These are phyloP conservation scores for Favolaschia claudopus DNA, from an alignment of 768 basidiomycete genomes.

Conservation along the genomic window DNA sequence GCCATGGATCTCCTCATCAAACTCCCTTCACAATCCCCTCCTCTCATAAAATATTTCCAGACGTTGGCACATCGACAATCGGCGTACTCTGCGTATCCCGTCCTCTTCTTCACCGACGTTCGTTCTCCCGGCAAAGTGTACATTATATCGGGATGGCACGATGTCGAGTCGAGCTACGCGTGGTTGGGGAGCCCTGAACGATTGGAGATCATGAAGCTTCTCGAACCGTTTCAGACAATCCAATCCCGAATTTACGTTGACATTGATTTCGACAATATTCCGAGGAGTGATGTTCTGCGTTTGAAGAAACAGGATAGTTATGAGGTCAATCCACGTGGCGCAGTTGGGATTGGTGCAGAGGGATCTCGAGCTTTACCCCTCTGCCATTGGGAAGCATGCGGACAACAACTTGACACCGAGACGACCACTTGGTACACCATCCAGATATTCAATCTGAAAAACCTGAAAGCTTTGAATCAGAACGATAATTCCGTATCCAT, in stretches of 20 bases:
- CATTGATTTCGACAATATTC: constrained; percentile 45
- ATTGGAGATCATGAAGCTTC: constrained; percentile 41
- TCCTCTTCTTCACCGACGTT: constrained; percentile 47
- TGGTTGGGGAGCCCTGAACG: constrained; percentile 53
- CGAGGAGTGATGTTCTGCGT: background rate
- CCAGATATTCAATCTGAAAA: too few species aligned
- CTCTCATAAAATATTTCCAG: constrained; percentile 39
- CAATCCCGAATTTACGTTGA: constrained; percentile 47
- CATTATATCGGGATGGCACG: constrained; percentile 54
- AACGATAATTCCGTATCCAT: too few species aligned
- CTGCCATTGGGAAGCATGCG: too few species aligned
- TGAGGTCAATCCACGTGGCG: too few species aligned
- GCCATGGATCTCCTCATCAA: constrained; percentile 44
- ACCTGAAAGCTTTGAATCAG: too few species aligned
- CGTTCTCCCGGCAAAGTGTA: constrained; percentile 36
- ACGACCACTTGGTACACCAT: too few species aligned
- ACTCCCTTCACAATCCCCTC: constrained; percentile 39
- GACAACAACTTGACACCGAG: too few species aligned
- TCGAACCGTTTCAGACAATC: constrained; percentile 40
- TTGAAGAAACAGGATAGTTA: too few species aligned
- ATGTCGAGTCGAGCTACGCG: constrained; percentile 46
- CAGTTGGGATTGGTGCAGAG: too few species aligned
- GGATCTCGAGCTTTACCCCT: too few species aligned
- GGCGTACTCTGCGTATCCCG: constrained; percentile 48
- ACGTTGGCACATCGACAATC: constrained; percentile 44